These are phyloP conservation scores for Neofusicoccum cordaticola DNA, from an alignment of 2,329 filamentous ascomycete genomes.

Conservation along the genomic window DNA sequence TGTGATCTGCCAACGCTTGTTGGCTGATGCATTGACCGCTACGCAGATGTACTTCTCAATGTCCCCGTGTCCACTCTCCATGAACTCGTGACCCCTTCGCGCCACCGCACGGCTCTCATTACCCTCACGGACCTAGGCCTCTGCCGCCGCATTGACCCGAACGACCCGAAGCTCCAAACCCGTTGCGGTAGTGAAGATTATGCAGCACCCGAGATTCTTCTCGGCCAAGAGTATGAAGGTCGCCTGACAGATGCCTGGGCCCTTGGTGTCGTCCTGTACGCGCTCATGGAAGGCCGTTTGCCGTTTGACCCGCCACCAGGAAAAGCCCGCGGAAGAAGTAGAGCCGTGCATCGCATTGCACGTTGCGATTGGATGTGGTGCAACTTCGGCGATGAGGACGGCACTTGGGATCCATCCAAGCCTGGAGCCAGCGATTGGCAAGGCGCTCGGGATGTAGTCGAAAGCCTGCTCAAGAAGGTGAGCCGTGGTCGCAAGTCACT, in stretches of 20 bases:
- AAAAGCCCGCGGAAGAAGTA: slow-evolving; percentile 67
- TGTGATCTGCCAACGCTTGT: slow-evolving; percentile 22
- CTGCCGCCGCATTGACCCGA: slow-evolving; percentile 73
- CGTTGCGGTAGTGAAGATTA: slow-evolving; percentile 97
- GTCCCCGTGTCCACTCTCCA: slow-evolving; percentile 66
- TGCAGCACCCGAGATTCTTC: slow-evolving; percentile 90
- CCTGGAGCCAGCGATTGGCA: slow-evolving; percentile 64
- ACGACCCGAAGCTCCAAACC: slow-evolving; percentile 85
- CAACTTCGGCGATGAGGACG: slow-evolving; percentile 76
- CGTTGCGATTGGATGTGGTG: slow-evolving; percentile 95
- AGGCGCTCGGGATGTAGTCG: slow-evolving; percentile 77
- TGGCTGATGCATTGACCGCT: slow-evolving; percentile 26
- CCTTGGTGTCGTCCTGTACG: slow-evolving; percentile 87
- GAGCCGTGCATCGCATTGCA: slow-evolving; percentile 91
- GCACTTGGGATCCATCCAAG: slow-evolving; percentile 75
- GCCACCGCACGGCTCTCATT: slow-evolving; percentile 76
- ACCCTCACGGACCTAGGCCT: slow-evolving; percentile 91
- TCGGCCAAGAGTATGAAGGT: slow-evolving; percentile 92
- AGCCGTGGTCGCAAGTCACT: slow-evolving; percentile 71
- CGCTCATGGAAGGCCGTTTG: slow-evolving; percentile 85
- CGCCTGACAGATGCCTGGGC: slow-evolving; percentile 93
- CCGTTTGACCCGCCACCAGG: slow-evolving; percentile 89
- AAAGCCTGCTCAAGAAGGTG: slow-evolving; percentile 78
- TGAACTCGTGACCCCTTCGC: slow-evolving; percentile 64
- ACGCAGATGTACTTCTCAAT: slow-evolving; percentile 84